Base-by-base conservation (phyloP, 257 asterid species). In the Nicotiana noctiflora region DNA sequence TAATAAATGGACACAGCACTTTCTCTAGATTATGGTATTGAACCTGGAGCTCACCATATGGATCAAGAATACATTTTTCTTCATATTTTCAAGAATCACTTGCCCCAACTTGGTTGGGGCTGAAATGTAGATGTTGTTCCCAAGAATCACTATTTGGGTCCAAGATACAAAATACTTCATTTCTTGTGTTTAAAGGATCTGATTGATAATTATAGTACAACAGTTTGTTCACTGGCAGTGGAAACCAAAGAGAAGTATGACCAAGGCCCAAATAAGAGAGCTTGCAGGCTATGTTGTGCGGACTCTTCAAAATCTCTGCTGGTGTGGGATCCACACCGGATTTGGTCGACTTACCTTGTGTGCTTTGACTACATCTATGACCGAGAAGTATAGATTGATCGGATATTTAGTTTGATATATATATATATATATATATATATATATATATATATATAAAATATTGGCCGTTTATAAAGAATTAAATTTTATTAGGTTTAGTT, bases 1-100 rank as follows among this genome's bases (percentile, higher is more conserved):
- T 17, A 74, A 74, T 23, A 23, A 74, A 74, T 51, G 70, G 66
- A 67, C 81, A 68, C 77, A 19, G 57, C 77, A 44, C 34, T 70
- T 19, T 70, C 59, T 70, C 77, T 44, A 44, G 34, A 70, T 70
- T 70, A 70, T 44, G 55, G 31, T 37, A 40, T 68, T 51, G 5
- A 37, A 66, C 53, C 27, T 66, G 55, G 76, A 67, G 76, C 31
- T 67, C 55, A 37, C 55, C 40, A 67, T 67, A 0, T n/a, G 31
- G 76, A 15, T n/a, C 31, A 37, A 67, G 76, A 67, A 34, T 10
- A 66, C 49, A 0, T 17, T n/a, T 34, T 9, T 67, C 40, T 34
- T 67, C 53, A 37, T 67, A 29, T 37, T 34, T 37, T n/a, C 55
- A 67, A 10, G 53, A 5, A 52, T 52, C 10, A n/a, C 21, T n/a